Percentiles rank a stretch among this genome's conserved stretches.
phyloP scores from a whole-genome alignment of 78 protist species.

The Emiliania huxleyi region DNA sequence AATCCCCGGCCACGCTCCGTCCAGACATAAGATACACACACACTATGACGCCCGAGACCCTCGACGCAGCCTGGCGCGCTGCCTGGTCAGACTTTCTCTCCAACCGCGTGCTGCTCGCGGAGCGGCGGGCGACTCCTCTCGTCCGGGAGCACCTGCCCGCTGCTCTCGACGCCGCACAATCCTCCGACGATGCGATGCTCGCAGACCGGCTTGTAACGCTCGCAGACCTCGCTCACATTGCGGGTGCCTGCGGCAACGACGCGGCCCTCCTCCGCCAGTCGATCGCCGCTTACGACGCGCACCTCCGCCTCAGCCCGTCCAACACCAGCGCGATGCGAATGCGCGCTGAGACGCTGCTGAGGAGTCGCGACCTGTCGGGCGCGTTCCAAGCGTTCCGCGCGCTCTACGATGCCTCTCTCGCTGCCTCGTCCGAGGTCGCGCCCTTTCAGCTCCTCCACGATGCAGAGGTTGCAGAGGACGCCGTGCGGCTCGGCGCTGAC shows the following conservation, averaged over 20 bases:
- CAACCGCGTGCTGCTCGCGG: not conserved
- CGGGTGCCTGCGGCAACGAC: not conserved
- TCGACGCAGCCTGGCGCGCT: no score
- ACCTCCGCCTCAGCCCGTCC: not conserved
- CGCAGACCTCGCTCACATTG: not conserved
- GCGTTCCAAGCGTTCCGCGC: not conserved
- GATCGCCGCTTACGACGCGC: not conserved
- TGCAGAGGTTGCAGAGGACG: not conserved
- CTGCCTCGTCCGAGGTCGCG: not conserved
- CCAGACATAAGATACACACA: no score
- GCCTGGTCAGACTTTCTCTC: not conserved
- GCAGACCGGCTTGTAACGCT: not conserved
- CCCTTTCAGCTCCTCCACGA: not conserved
- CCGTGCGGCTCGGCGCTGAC: not conserved
- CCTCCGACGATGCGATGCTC: not conserved
- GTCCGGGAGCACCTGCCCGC: not conserved
- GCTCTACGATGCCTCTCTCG: not conserved
- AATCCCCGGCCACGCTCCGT: no score
- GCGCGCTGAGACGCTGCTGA: conserved; percentile 17
- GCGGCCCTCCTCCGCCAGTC: not conserved
- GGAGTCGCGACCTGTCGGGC: not conserved
- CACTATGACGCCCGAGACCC: no score
- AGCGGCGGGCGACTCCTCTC: not conserved
- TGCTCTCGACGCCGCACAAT: not conserved
- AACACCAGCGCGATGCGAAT: not conserved